Percentiles rank a stretch among this genome's conserved stretches.
phyloP scores from a whole-genome alignment of 2,329 filamentous ascomycete species.

The Kalaharituber pfeilii region DNA sequence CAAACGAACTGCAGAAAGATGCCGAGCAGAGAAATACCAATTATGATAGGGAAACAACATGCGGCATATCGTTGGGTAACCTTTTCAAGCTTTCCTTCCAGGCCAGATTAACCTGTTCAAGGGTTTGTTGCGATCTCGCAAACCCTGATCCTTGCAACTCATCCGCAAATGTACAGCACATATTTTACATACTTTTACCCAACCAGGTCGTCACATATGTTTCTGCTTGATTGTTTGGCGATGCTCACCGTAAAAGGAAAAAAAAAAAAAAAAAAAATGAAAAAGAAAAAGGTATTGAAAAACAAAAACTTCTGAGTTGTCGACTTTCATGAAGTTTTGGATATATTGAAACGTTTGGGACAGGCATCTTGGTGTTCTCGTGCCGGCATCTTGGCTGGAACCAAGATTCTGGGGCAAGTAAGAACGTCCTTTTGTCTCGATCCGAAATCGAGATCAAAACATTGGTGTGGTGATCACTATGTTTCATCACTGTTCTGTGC shows the following conservation, averaged over 20 bases:
- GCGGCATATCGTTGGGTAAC: not conserved
- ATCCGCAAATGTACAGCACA: not conserved
- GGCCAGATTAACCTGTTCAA: not conserved
- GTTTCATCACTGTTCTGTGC: not conserved
- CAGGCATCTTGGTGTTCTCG: not conserved
- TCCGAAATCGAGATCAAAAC: not conserved
- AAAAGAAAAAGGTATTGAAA: no score
- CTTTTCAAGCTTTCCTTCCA: constrained; percentile 1
- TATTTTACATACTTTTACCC: not conserved
- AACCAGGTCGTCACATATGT: not conserved
- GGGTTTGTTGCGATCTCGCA: not conserved
- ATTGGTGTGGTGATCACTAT: not conserved
- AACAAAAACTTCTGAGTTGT: no score
- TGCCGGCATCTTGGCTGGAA: no score
- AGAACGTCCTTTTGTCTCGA: not conserved
- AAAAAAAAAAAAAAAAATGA: not conserved
- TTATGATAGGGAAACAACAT: not conserved
- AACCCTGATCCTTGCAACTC: not conserved
- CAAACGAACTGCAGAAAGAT: not conserved
- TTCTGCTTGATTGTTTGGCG: not conserved
- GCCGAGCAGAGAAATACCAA: not conserved
- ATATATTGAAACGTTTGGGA: not conserved
- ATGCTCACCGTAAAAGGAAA: not conserved
- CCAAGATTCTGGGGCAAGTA: not conserved
- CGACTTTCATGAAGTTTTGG: not conserved